Evolutionary conservation across 2,329 filamentous ascomycete genomes (phyloP).

Genomic region (Myotisia sp.): DNA sequence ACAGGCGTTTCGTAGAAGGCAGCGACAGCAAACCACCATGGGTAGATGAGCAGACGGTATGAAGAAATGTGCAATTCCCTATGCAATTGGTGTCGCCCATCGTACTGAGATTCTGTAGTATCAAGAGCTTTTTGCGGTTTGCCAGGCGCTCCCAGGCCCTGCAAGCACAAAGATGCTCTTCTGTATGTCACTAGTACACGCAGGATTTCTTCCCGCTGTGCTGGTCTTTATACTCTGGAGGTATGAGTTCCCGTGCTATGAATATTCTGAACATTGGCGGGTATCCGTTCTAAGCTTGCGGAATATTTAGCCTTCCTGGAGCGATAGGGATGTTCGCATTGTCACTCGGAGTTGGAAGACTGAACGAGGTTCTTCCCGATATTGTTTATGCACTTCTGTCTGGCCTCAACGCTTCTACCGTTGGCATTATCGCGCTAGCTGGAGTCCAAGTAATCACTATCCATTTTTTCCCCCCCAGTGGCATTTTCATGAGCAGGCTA

Average conservation of each 20-base stretch:
- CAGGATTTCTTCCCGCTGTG: conserved; percentile 44
- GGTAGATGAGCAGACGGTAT: conserved; percentile 55
- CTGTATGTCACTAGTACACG: conserved; percentile 50
- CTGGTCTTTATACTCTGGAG: conserved; percentile 51
- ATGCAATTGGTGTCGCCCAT: too few species aligned
- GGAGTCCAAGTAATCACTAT: conserved; percentile 37
- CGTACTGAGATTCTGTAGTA: too few species aligned
- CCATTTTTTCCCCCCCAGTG: not conserved
- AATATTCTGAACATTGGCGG: conserved; percentile 2
- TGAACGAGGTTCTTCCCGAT: conserved; percentile 44
- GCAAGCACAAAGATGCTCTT: conserved; percentile 59
- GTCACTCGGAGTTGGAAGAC: conserved; percentile 48
- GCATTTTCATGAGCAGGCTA: not conserved
- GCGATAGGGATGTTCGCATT: conserved; percentile 57
- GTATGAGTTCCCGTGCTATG: conserved; percentile 22
- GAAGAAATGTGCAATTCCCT: conserved; percentile 10
- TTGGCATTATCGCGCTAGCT: conserved; percentile 57
- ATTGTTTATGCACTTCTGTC: conserved; percentile 56
- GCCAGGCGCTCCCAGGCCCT: conserved; percentile 53
- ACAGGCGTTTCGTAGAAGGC: conserved; percentile 45
- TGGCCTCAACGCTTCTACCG: conserved; percentile 56
- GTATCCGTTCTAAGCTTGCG: conserved; percentile 1
- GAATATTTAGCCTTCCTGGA: conserved; percentile 44
- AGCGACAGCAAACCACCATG: conserved; percentile 37
- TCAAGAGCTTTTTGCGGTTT: conserved; percentile 57